Conservation (phyloP, 2,329 filamentous ascomycete genomes). For the Fusarium newnesense region DNA sequence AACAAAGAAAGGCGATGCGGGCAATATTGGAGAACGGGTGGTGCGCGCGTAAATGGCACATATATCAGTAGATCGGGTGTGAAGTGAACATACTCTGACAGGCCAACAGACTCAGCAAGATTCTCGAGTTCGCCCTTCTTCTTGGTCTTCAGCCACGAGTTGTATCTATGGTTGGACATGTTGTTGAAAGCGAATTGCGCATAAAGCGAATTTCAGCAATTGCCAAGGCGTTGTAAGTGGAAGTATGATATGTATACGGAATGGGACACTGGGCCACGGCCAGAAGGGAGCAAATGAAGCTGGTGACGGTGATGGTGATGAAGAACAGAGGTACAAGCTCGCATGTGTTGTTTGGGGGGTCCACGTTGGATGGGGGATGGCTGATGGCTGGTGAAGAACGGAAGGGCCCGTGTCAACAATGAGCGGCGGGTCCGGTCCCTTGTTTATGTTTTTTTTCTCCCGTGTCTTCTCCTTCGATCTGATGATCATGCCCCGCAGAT, state of each 20-base stretch:
- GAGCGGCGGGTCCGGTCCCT: conserved; percentile 27
- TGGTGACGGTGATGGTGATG: conserved; percentile 29
- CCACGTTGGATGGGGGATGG: conserved; percentile 29
- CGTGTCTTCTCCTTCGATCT: conserved; percentile 15
- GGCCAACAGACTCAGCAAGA: conserved; percentile 75
- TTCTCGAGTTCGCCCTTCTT: conserved; percentile 83
- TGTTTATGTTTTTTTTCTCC: conserved; percentile 42
- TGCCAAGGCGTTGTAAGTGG: background rate
- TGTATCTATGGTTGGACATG: conserved; percentile 51
- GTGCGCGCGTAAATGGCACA: background rate
- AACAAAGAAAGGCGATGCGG: conserved; percentile 16
- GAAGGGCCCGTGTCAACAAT: conserved; percentile 23
- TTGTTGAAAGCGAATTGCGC: conserved; percentile 38
- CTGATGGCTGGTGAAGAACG: conserved; percentile 15
- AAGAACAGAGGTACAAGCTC: conserved; percentile 27
- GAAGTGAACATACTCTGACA: conserved; percentile 71
- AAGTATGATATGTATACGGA: background rate
- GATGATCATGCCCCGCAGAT: conserved; percentile 26
- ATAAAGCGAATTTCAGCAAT: conserved; percentile 19
- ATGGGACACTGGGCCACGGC: background rate
- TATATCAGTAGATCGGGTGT: background rate
- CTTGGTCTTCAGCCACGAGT: conserved; percentile 82
- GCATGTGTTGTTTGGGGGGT: conserved; percentile 25
- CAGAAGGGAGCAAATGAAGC: conserved; percentile 20
- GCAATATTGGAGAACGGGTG: background rate